Evolutionary conservation across 225 moss, liverwort and hornwort species (phyloP), one percentile per base, ranked within the genome.

Genomic region (Bryum argenteum): DNA sequence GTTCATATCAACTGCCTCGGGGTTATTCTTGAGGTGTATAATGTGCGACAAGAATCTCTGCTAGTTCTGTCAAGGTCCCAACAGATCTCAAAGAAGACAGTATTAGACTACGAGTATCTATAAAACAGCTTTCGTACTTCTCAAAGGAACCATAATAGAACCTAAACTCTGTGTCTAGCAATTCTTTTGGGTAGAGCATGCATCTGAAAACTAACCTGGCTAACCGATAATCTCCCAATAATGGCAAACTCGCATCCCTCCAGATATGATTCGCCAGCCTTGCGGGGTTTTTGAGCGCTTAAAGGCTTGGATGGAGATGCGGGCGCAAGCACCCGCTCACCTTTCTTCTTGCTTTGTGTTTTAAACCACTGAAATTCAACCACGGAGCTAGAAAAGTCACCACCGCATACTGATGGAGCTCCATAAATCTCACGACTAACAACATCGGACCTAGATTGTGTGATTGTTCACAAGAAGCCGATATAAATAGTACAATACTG

Each of bases 211-310:
- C 84, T 71, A 56, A 87, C 87, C 76, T 84, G 84, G 16, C 81
- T 60, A 8, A 87, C 7, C n/a, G 87, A 87, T 54, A 87, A 69
- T 52, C 54, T 81, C 44, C 88, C 88, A 75, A 77, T 69, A 59
- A 76, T 53, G 62, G 82, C 71, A 47, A 88, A 84, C 64, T 88
- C 88, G 69, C 88, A 88, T 79, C 88, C 88, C 58, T 70, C 63
- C 63, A 87, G 59, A 75, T 72, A 87, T 17, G 56, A 77, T 8
- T 83, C 83, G 67, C 72, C 67, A 57, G 76, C 53, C 14, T 78
- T 71, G 54, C 60, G 78, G 21, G 75, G 43, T 63, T 73, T 67
- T 22, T 76, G 61, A 60, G 76, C 66, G 53, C 78, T 84, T 62
- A 67, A 69, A n/a, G 82, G 69, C 66, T 84, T 80, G 56, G 80